phyloP scores from a whole-genome alignment of 352 stramenopile genomes.

The Phytophthora syringae region DNA sequence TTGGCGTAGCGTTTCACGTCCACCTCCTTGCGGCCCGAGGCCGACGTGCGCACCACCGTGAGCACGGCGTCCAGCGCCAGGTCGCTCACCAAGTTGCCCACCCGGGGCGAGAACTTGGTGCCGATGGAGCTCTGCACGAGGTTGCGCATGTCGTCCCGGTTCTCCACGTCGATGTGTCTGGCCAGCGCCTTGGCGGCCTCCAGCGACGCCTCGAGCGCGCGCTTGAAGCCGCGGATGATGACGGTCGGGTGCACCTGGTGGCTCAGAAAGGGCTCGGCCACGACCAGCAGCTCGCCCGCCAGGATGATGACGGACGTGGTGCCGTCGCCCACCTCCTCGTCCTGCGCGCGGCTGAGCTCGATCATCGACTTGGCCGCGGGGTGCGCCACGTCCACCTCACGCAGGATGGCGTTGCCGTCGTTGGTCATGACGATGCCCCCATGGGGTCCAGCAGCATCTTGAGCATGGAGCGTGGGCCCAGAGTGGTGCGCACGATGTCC shows the following conservation, averaged over 20 bases:
- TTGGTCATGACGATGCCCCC: conserved; percentile 99
- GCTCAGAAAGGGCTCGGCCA: conserved; percentile 97
- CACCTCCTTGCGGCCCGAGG: conserved; percentile 94
- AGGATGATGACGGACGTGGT: conserved; percentile 99
- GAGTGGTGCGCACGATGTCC: conserved; percentile 99
- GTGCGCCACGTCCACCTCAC: conserved; percentile 98
- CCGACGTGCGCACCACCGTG: conserved; percentile 92
- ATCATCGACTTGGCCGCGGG: conserved; percentile 99
- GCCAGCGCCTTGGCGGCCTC: conserved; percentile 94
- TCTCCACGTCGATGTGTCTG: conserved; percentile 94
- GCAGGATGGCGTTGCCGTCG: conserved; percentile 99
- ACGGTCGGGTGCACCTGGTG: conserved; percentile 98
- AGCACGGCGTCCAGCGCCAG: conserved; percentile 98
- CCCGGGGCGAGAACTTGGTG: conserved; percentile 98
- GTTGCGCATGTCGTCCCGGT: conserved; percentile 95
- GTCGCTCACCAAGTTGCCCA: conserved; percentile 97
- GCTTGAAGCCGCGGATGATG: conserved; percentile 96
- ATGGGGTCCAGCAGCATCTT: conserved; percentile 99
- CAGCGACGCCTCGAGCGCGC: conserved; percentile 86
- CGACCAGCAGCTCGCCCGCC: conserved; percentile 96
- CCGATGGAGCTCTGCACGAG: conserved; percentile 97
- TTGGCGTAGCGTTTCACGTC: conserved; percentile 99
- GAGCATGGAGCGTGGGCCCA: conserved; percentile 98
- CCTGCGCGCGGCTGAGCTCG: conserved; percentile 98
- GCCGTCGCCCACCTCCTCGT: conserved; percentile 99